These are phyloP conservation scores for Globisporangium middletonii DNA, from an alignment of 352 stramenopile genomes.

Conservation along the genomic window DNA sequence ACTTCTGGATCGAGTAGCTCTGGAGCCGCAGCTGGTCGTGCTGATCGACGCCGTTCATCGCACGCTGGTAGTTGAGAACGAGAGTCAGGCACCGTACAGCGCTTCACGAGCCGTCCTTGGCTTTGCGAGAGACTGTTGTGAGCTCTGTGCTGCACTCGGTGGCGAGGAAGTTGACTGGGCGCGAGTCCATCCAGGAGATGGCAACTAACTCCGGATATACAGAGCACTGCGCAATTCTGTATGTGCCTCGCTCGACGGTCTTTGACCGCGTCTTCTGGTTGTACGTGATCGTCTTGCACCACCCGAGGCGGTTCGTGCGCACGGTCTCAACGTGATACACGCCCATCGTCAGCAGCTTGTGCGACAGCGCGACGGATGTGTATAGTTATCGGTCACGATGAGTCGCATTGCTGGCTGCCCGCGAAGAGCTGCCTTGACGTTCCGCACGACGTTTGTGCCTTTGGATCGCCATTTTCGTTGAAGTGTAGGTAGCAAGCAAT, in stretches of 20 bases:
- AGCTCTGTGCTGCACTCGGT: not conserved
- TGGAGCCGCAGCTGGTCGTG: not conserved
- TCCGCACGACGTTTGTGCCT: not conserved
- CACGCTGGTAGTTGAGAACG: not conserved
- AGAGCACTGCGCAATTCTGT: not conserved
- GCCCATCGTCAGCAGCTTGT: too few relatives aligned
- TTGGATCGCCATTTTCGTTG: not conserved
- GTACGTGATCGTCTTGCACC: too few relatives aligned
- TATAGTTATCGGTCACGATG: not conserved
- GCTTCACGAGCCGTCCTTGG: not conserved
- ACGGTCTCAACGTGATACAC: too few relatives aligned
- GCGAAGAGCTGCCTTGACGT: not conserved
- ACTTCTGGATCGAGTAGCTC: not conserved
- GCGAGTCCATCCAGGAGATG: not conserved
- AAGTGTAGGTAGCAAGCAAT: not conserved
- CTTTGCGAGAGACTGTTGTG: not conserved
- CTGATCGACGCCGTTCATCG: not conserved
- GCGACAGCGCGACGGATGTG: too few relatives aligned
- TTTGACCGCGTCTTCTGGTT: too few relatives aligned
- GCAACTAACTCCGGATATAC: not conserved
- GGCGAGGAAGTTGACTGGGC: not conserved
- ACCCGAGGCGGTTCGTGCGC: too few relatives aligned
- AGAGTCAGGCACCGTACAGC: not conserved
- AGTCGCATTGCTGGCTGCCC: not conserved
- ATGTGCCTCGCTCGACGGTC: not conserved